Percentiles rank a stretch among this genome's conserved stretches.
These are phyloP conservation scores for Zea luxurians DNA, from an alignment of 176 grass and related monocot species.

Conservation along the genomic window DNA sequence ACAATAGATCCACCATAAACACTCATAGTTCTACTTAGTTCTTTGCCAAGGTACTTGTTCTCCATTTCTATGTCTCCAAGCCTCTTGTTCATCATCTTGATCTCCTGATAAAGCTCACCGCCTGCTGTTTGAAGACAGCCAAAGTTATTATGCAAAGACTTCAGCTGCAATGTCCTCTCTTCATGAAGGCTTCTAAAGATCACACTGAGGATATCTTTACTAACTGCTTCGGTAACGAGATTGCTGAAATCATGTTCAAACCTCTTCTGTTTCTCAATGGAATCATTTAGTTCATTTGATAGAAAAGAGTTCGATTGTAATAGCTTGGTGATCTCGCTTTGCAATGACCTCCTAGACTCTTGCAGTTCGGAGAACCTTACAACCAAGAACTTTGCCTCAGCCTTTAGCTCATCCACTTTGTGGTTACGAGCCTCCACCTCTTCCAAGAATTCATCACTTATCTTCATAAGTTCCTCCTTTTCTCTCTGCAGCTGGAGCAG, in stretches of 20 bases:
- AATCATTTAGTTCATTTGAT: conserved; percentile 51
- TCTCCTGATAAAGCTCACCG: conserved; percentile 51
- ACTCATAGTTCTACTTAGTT: conserved; percentile 39
- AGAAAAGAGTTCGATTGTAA: conserved; percentile 64
- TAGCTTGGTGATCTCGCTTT: conserved; percentile 66
- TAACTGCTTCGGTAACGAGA: conserved; percentile 57
- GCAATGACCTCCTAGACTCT: conserved; percentile 58
- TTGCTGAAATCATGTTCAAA: conserved; percentile 55
- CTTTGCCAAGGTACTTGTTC: conserved; percentile 42
- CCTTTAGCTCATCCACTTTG: conserved; percentile 64
- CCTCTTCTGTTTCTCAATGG: conserved; percentile 46
- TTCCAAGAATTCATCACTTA: conserved; percentile 58
- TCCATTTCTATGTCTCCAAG: conserved; percentile 45
- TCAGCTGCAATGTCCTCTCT: conserved; percentile 56
- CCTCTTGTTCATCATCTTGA: conserved; percentile 52
- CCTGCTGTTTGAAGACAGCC: conserved; percentile 49
- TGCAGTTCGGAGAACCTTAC: conserved; percentile 74
- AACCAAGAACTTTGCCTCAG: conserved; percentile 71
- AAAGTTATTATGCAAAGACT: conserved; percentile 48
- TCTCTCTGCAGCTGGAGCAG: conserved; percentile 50
- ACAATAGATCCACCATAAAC: conserved; percentile 22
- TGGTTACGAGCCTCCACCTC: conserved; percentile 53
- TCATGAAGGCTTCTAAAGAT: conserved; percentile 57
- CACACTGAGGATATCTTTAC: conserved; percentile 62
- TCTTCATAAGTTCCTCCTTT: conserved; percentile 49